Conservation (phyloP, 495 filamentous ascomycete genomes). For the Viridothelium virens region DNA sequence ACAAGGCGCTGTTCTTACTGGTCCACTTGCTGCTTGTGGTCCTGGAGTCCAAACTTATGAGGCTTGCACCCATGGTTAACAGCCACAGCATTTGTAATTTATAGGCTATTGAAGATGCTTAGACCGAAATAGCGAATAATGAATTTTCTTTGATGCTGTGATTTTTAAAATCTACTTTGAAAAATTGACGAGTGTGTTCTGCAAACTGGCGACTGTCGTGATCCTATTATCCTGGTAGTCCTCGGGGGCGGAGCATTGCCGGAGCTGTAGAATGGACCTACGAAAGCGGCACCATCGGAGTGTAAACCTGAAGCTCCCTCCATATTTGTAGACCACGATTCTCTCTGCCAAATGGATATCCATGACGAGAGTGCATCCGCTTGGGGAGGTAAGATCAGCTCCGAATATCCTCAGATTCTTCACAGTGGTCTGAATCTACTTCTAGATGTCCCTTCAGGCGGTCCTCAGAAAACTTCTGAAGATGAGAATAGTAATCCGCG, state of each 20-base stretch:
- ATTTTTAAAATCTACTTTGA: too few species aligned
- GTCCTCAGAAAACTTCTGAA: conserved; percentile 6
- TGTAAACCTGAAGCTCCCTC: not conserved
- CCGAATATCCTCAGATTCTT: not conserved
- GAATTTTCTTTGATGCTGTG: not conserved
- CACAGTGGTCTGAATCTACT: not conserved
- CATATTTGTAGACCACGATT: not conserved
- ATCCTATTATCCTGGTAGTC: too few species aligned
- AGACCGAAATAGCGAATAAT: conserved; percentile 4
- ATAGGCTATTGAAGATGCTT: not conserved
- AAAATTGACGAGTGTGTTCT: too few species aligned
- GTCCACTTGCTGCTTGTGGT: not conserved
- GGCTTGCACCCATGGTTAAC: not conserved
- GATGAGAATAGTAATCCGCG: conserved; percentile 7
- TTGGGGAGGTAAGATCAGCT: not conserved
- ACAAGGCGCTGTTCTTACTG: not conserved
- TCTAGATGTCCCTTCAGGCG: conserved; percentile 4
- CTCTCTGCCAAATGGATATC: not conserved
- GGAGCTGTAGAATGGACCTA: too few species aligned
- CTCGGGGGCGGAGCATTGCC: too few species aligned
- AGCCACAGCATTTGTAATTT: conserved; percentile 10
- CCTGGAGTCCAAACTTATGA: not conserved
- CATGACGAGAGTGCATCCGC: conserved; percentile 4
- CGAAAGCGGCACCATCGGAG: too few species aligned
- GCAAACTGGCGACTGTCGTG: too few species aligned